Conservation (phyloP, 1,284 basidiomycete genomes). For the Fomitopsis palustris region DNA sequence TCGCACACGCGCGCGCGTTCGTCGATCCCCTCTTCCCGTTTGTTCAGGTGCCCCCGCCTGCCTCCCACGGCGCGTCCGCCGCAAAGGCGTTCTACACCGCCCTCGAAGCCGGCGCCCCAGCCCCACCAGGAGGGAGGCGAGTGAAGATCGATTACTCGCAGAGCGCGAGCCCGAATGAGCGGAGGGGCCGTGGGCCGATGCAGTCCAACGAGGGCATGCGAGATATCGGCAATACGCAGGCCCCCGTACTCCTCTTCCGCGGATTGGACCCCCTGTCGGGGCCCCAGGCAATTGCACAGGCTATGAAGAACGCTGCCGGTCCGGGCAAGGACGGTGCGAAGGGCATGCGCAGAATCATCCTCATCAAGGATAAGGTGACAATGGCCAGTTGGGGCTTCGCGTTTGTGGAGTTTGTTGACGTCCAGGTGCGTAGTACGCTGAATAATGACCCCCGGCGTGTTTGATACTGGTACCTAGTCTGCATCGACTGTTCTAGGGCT, state of each 20-base stretch:
- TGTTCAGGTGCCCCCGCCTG: slow-evolving; percentile 81
- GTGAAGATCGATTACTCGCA: slow-evolving; percentile 92
- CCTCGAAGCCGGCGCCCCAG: slow-evolving; percentile 48
- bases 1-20: slow-evolving; percentile 83
- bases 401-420: slow-evolving; percentile 86
- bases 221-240: slow-evolving; percentile 84
- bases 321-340: slow-evolving; percentile 68
- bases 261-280: slow-evolving; percentile 86
- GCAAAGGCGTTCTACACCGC: slow-evolving; percentile 66
- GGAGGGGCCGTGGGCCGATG: slow-evolving; percentile 51
- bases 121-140: slow-evolving; percentile 66
- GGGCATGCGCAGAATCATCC: slow-evolving; percentile 81
- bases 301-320: slow-evolving; percentile 68
- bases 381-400: slow-evolving; percentile 87
- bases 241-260: slow-evolving; percentile 81
- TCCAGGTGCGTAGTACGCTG: slow-evolving; percentile 51
- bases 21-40: slow-evolving; percentile 84
- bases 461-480: slow-evolving; percentile 40
- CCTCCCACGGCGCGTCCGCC: slow-evolving; percentile 73
- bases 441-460: background rate
- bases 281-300: slow-evolving; percentile 78
- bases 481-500: slow-evolving; percentile 73
- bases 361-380: slow-evolving; percentile 83
- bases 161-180: slow-evolving; percentile 68
- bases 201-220: slow-evolving; percentile 87